Base-by-base conservation (phyloP, 768 basidiomycete species). In the Pleurotus djamor region DNA sequence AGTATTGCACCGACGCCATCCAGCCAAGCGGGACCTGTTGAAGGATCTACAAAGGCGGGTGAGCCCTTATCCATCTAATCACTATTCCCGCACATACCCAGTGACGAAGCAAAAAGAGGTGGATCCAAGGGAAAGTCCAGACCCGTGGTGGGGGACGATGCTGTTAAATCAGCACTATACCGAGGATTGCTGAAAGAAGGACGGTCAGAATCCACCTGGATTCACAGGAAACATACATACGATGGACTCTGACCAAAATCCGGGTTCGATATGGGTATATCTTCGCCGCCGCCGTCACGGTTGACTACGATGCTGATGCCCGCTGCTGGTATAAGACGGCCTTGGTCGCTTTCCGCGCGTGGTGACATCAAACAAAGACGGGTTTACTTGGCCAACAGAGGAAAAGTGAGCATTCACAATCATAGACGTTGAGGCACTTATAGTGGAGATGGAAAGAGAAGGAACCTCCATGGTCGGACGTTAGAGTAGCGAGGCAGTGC, bases 231-330 rank as follows among this genome's bases (percentile, higher is more conserved):
- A 35, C 1, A 33, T 33, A 50, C 45, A 16, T 16, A 47, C 45
- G 49, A 32, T 8, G 28, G 3, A 50, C 28, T 32, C 49, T 33
- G 21, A 8, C 32, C 28, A 50, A 32, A 50, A 33, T 50, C 21
- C 21, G 34, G 8, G 49, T 10, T 45, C 14, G 54, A 56, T n/a
- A 56, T 44, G 54, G 54, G 54, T 9, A 56, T 41, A 7, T 56
- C 38, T 34, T 56, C 54, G 37, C 37, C 54, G 3, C 37, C 38
- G 3, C 37, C 38, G 28, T 56, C 54, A 56, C 54, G 37, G 54
- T 56, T 38, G 54, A 56, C 54, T 56, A 56, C 54, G 41, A 56
- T 56, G 54, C 54, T 56, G 54, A 56, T 56, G n/a, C 54, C 54
- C 41, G 54, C 14, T 10, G 16, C 41, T 4, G 54, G 38, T 5